Percentiles rank a stretch among this genome's conserved stretches.
phyloP scores from a whole-genome alignment of 108 stramenopile species.

The Nitzschia inconspicua region DNA sequence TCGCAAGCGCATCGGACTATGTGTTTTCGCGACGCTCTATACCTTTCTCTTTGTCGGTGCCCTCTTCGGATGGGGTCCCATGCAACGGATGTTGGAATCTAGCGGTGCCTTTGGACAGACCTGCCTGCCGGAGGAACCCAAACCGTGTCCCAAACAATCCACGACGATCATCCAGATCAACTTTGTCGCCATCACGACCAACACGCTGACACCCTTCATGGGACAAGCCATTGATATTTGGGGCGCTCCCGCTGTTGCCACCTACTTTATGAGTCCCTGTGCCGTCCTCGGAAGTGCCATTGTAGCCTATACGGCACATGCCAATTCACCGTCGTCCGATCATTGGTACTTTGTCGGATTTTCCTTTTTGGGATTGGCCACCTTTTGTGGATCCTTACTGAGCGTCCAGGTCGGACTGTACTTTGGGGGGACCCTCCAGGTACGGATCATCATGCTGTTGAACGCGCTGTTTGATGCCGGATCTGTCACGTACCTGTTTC shows the following conservation, averaged over 20 bases:
- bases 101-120: too few species aligned
- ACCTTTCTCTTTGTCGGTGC: slow-evolving; percentile 39
- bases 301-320: slow-evolving; percentile 1
- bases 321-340: background rate
- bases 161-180: background rate
- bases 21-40: slow-evolving; percentile 1
- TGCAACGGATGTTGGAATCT: slow-evolving; percentile 42
- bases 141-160: background rate
- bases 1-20: too few species aligned
- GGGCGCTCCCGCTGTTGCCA: too few species aligned
- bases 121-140: too few species aligned
- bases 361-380: background rate
- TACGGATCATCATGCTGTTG: slow-evolving; percentile 34
- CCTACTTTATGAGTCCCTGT: too few species aligned
- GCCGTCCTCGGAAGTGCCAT: slow-evolving; percentile 14
- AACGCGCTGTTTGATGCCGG: slow-evolving; percentile 46
- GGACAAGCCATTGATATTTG: background rate
- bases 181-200: background rate
- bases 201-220: slow-evolving; percentile 8
- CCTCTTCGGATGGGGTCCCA: slow-evolving; percentile 44
- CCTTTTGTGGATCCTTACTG: background rate
- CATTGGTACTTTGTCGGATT: background rate
- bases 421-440: too few species aligned
- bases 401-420: too few species aligned
- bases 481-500: slow-evolving; percentile 27